Evolutionary conservation across 768 basidiomycete species (phyloP), one percentile per base, ranked within the genome.

Genomic region (Auricularia sp.): DNA sequence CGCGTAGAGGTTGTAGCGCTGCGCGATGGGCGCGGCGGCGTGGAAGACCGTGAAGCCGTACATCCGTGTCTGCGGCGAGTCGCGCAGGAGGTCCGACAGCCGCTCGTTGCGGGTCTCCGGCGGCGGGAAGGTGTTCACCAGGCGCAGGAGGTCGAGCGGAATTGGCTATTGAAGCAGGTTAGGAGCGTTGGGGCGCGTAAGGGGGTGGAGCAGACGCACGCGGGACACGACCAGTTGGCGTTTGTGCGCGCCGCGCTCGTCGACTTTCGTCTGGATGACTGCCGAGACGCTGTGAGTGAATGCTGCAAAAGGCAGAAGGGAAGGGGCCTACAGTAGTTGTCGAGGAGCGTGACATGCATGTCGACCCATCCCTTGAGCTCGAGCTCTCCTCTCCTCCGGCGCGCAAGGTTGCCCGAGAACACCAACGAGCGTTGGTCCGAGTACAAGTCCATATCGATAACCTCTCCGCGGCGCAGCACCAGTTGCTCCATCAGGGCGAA

Each of bases 31-130:
- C 62, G 79, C 80, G 1, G 82, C 80, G 0, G 87, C 85, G 66
- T 93, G 90, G 73, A 84, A 89, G 67, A 94, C 75, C 0, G 85
- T 88, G 72, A 94, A 89, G 1, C 92, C 91, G 71, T 84, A 93
- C 70, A 91, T 75, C 13, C 83, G 74, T 16, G 42, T 36, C 18
- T 51, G 37, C 29, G 21, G 47, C 10, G 21, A 35, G 29, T 59
- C 56, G 56, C 56, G 56, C 4, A 59, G 21, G 3, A 29, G 3
- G 33, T 82, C 78, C 64, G 78, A 77, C 47, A 81, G 78, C 54
- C 81, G 81, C 67, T 87, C 89, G 70, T 82, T 86, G 39, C 89
- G 83, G 61, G 74, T 78, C 68, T 91, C 92, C 3, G 84, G 76
- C 5, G 82, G 77, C 1, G 72, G 78, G 21, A 80, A 77, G 71